A percentile compares a stretch with the other conserved stretches of the same genome.
phyloP scores from a whole-genome alignment of 345 rosid species.

The Hevea brasiliensis region DNA sequence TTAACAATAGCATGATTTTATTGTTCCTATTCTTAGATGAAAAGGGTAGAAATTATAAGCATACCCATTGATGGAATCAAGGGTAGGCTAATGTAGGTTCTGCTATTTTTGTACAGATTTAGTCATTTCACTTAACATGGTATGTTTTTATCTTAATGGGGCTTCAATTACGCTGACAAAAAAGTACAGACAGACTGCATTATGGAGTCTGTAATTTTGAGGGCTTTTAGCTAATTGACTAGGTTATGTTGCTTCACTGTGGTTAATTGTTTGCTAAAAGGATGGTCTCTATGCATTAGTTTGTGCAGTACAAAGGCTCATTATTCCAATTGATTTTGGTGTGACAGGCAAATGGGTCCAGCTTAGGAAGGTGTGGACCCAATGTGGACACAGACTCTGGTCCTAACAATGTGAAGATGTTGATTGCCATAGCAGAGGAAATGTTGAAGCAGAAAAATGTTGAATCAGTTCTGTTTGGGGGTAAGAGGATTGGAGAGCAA shows the following conservation, averaged over 20 bases:
- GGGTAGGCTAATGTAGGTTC: no score
- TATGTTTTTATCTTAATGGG: no score
- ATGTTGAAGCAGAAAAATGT: conserved; percentile 96
- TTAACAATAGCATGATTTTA: not conserved
- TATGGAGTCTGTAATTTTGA: not conserved
- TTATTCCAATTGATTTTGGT: conserved; percentile 11
- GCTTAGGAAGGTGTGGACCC: conserved; percentile 58
- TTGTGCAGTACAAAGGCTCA: not conserved
- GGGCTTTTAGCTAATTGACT: not conserved
- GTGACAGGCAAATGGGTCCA: conserved; percentile 80
- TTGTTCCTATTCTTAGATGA: not conserved
- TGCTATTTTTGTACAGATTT: no score
- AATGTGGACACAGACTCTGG: conserved; percentile 71
- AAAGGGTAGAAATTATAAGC: not conserved
- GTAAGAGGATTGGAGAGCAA: conserved; percentile 71
- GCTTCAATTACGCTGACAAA: not conserved
- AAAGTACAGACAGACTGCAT: not conserved
- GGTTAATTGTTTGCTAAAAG: not conserved
- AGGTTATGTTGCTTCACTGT: not conserved
- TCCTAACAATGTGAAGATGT: conserved; percentile 67
- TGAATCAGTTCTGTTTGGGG: conserved; percentile 85
- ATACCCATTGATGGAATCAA: no score
- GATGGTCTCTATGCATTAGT: conserved; percentile 5
- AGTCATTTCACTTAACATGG: no score
- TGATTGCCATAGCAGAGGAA: conserved; percentile 74